phyloP scores from a whole-genome alignment of 208 protist species.

The Crithidia acanthocephali region DNA sequence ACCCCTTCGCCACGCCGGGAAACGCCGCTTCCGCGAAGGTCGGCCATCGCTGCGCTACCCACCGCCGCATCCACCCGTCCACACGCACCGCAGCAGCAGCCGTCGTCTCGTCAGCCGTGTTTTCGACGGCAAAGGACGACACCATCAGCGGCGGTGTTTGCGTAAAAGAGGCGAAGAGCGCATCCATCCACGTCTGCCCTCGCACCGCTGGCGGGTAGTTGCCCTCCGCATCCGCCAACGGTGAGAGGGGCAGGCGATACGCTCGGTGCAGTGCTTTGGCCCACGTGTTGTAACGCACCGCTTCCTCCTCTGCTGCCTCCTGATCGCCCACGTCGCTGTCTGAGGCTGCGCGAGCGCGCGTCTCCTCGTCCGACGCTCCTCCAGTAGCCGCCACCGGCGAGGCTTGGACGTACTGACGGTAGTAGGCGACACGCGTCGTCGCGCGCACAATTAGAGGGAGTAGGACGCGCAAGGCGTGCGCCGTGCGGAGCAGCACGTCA shows the following conservation, averaged over 20 bases:
- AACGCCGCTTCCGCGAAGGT: conserved; percentile 17
- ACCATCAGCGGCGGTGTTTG: conserved; percentile 13
- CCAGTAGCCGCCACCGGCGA: neutral
- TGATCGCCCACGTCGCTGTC: neutral
- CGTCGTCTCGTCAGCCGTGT: neutral
- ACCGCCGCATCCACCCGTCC: conserved; percentile 31
- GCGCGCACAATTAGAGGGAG: conserved; percentile 14
- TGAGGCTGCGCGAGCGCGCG: neutral
- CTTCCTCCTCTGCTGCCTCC: neutral
- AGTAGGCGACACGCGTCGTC: conserved; percentile 20
- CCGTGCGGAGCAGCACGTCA: neutral
- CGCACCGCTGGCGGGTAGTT: conserved; percentile 38
- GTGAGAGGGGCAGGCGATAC: conserved; percentile 66
- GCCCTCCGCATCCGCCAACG: conserved; percentile 68
- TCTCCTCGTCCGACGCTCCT: neutral
- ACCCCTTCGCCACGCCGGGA: conserved; percentile 17
- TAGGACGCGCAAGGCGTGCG: conserved; percentile 12
- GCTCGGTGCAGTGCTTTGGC: conserved; percentile 44
- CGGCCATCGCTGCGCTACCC: conserved; percentile 29
- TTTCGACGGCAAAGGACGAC: neutral
- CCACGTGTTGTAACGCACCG: conserved; percentile 46
- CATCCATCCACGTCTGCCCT: conserved; percentile 56
- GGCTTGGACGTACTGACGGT: conserved; percentile 9
- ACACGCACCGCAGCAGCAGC: neutral
- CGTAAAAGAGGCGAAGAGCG: conserved; percentile 40